Evolutionary conservation across 2,329 filamentous ascomycete genomes (phyloP).

Genomic region (Eutypa lata): DNA sequence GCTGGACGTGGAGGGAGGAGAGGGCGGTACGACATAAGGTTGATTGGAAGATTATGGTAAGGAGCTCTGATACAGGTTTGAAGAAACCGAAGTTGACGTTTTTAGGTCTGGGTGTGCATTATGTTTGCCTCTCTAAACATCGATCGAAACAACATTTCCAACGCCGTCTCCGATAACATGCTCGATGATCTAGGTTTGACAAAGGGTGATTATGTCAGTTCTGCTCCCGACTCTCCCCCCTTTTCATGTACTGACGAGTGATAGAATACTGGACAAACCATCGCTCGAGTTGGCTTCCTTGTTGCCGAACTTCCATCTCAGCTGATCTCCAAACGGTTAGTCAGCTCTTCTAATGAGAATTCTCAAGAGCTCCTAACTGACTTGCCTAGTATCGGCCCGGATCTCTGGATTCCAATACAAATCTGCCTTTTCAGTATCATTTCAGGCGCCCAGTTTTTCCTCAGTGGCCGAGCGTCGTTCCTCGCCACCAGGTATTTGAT

Average conservation of each 20-base stretch:
- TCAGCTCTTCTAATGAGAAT: neutral
- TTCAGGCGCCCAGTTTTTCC: slow-evolving; percentile 23
- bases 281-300: slow-evolving; percentile 21
- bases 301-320: slow-evolving; percentile 19
- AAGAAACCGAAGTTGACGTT: slow-evolving; percentile 2
- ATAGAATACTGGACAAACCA: slow-evolving; percentile 29
- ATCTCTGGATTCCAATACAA: slow-evolving; percentile 25
- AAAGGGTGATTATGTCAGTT: slow-evolving; percentile 25
- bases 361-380: slow-evolving; percentile 3
- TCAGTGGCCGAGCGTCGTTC: slow-evolving; percentile 26
- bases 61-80: neutral
- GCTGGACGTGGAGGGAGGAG: slow-evolving; percentile 34
- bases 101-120: slow-evolving; percentile 26
- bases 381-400: slow-evolving; percentile 20
- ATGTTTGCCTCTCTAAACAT: slow-evolving; percentile 23
- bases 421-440: slow-evolving; percentile 23
- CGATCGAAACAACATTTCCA: slow-evolving; percentile 20
- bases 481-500: slow-evolving; percentile 30
- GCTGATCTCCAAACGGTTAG: slow-evolving; percentile 22
- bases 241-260: slow-evolving; percentile 2
- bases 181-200: slow-evolving; percentile 27
- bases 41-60: slow-evolving; percentile 36
- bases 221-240: neutral
- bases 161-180: slow-evolving; percentile 33
- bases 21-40: slow-evolving; percentile 29